Conservation (phyloP, 345 rosid genomes). For the Gossypium stocksii region DNA sequence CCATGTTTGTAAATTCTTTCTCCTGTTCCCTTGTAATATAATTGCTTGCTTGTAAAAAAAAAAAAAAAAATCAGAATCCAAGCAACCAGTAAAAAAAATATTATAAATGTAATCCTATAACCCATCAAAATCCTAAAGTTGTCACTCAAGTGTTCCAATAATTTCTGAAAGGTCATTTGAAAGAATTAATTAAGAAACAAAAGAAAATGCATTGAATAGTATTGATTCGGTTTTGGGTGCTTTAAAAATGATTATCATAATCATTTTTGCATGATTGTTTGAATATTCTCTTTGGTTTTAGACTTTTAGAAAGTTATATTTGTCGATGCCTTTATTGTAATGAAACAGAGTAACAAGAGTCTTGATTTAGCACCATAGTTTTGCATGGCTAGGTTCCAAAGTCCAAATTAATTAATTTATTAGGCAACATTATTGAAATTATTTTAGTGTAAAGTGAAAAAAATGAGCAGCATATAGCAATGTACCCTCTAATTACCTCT, state of each 20-base stretch:
- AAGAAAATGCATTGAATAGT: not conserved
- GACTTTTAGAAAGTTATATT: not conserved
- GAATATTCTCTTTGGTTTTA: not conserved
- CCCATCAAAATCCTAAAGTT: slow-evolving; percentile 4
- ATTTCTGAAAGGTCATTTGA: not conserved
- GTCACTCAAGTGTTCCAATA: not conserved
- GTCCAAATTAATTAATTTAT: not conserved
- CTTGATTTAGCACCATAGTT: not conserved
- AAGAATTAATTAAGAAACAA: not conserved
- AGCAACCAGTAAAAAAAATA: not conserved
- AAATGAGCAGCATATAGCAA: not conserved
- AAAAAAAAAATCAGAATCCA: too few relatives aligned
- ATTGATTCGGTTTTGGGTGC: not conserved
- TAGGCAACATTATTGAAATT: not conserved
- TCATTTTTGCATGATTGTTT: not conserved
- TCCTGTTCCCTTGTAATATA: too few relatives aligned
- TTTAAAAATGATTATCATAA: not conserved
- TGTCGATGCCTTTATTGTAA: not conserved
- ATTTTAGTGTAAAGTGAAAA: not conserved
- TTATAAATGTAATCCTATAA: not conserved
- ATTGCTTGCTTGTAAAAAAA: too few relatives aligned
- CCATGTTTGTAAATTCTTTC: too few relatives aligned
- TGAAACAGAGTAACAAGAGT: not conserved
- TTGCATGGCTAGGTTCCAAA: not conserved
- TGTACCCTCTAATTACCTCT: not conserved